Base-by-base conservation (phyloP, 108 stramenopile genomes). In the Cylindrotheca fusiformis region DNA sequence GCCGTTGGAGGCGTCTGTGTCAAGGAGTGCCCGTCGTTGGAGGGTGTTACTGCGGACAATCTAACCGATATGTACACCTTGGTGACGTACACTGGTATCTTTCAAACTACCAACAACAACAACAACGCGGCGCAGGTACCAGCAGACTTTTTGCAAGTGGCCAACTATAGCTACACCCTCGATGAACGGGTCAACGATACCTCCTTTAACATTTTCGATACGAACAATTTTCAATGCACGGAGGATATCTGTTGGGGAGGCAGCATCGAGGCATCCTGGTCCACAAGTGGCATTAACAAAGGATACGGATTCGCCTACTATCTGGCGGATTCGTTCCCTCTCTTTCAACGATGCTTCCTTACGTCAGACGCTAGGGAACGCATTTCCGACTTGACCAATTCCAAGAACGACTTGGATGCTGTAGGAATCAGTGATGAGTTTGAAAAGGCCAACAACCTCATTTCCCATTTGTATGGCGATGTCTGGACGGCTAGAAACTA, bases 1-100 rank as follows among this genome's bases (percentile, higher is more conserved):
- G 71, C 68, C 45, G 48, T 51, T 24, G 85, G 85, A n/a, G 90
- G 90, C 6, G 87, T 92, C 18, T 92, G 87, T 56, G 91, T 88
- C 48, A 65, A 71, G 29, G 71, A 64, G 41, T 80, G 81, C 57
- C 82, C 77, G 1, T 60, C 49, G 1, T 22, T 81, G 27, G 1
- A 12, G 21, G 69, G 73, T 60, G 51, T 78, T 8, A 58, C 48
- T 5, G 19, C 66, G 3, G 71, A 78, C 51, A 64, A 72, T 46
- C 8, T 68, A 1, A 65, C 77, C 23, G 83, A 85, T 71, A 55
- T 83, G 0, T 65, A 72, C 26, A 87, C 89, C 8, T 60, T 85
- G 14, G 61, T 91, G 1, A 87, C 89, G 26, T 87, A 87, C 65
- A 71, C 54, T 60, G 86, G 86, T 10, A 51, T 86, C 8, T 85